These are phyloP conservation scores for Simmondsia chinensis DNA, from an alignment of 148 eudicot species.

Conservation along the genomic window DNA sequence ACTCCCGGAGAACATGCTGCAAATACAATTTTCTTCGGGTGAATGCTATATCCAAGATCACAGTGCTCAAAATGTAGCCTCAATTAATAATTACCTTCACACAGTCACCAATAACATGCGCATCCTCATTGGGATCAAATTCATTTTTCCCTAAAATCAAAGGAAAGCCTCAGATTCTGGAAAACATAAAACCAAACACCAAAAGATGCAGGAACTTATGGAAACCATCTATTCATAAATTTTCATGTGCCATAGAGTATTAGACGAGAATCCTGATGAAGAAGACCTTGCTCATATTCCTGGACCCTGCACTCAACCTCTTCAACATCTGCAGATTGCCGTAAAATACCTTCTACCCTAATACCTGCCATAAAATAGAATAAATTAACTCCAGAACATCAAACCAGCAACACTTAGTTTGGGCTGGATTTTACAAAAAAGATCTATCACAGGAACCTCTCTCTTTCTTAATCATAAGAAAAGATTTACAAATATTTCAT, in stretches of 20 bases:
- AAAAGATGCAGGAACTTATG: constrained; percentile 1
- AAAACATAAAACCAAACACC: constrained; percentile 1
- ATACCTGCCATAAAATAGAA: constrained; percentile 35
- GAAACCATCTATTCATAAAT: too few relatives aligned
- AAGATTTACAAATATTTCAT: too few relatives aligned
- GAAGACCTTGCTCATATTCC: constrained; percentile 94
- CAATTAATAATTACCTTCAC: constrained; percentile 57
- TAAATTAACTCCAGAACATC: constrained; percentile 1
- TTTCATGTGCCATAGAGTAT: too few relatives aligned
- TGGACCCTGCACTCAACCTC: constrained; percentile 96
- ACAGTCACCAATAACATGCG: constrained; percentile 97
- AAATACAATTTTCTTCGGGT: constrained; percentile 11
- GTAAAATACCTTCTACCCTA: constrained; percentile 88
- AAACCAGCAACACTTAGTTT: constrained; percentile 1
- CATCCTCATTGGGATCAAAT: constrained; percentile 88
- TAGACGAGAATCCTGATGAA: too few relatives aligned
- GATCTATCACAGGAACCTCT: too few relatives aligned
- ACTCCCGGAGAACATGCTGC: constrained; percentile 98
- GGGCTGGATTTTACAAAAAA: neutral
- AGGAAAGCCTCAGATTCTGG: neutral
- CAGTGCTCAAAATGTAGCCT: neutral
- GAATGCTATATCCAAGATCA: neutral
- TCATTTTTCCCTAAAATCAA: constrained; percentile 72
- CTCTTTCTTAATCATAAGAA: too few relatives aligned
- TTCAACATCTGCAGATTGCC: constrained; percentile 96